Conservation (phyloP, 495 filamentous ascomycete species). For the Schizothecium vesticola region DNA sequence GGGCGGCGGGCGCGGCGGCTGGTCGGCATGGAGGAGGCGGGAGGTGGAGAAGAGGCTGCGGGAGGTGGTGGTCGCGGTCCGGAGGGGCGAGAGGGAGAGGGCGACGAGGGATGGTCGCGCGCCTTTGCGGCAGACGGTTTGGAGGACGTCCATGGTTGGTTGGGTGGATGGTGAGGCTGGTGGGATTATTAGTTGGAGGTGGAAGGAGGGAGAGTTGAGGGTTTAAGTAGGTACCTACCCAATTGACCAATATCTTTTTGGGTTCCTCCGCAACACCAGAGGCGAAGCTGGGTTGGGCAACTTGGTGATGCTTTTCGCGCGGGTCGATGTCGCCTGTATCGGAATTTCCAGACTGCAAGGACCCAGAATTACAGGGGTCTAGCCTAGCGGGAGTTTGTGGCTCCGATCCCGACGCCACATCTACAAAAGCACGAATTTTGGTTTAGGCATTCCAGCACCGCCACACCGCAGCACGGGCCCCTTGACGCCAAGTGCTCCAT, state of each 20-base stretch:
- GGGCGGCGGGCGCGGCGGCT: background rate
- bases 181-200: background rate
- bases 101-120: slow-evolving; percentile 14
- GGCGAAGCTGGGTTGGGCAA: background rate
- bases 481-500: background rate
- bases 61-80: background rate
- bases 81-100: background rate
- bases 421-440: too few species aligned
- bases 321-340: background rate
- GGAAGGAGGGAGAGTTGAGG: background rate
- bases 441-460: background rate
- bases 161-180: slow-evolving; percentile 6
- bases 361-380: background rate
- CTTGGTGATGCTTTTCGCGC: background rate
- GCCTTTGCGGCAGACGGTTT: slow-evolving; percentile 22
- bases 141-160: slow-evolving; percentile 24
- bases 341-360: slow-evolving; percentile 2
- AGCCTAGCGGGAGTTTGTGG: background rate
- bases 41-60: slow-evolving; percentile 5
- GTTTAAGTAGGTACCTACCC: background rate
- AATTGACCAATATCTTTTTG: slow-evolving; percentile 11
- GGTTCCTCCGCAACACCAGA: background rate
- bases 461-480: background rate
- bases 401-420: slow-evolving; percentile 1
- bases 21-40: background rate